phyloP scores from a whole-genome alignment of 208 protist species.

The Entamoeba invadens region DNA sequence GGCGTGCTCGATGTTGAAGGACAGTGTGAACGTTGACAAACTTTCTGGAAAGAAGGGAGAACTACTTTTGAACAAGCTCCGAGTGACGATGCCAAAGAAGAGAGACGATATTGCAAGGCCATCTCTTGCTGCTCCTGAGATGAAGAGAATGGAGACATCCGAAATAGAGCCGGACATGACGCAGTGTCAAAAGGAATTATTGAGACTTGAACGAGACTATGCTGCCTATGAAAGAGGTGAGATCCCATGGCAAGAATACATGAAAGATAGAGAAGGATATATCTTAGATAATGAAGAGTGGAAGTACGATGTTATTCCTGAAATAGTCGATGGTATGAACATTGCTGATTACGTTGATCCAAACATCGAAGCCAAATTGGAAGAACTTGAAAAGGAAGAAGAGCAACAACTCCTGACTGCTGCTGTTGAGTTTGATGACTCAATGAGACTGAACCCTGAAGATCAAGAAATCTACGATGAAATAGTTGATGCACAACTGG shows the following conservation, averaged over 20 bases:
- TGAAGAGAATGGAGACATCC: constrained; percentile 43
- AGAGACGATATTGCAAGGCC: constrained; percentile 45
- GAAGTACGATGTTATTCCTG: constrained; percentile 89
- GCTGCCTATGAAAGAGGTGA: constrained; percentile 70
- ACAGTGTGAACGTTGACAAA: constrained; percentile 59
- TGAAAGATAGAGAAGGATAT: constrained; percentile 35
- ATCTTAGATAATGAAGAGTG: constrained; percentile 72
- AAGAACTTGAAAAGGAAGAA: constrained; percentile 58
- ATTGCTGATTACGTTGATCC: constrained; percentile 95
- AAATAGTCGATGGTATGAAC: constrained; percentile 98
- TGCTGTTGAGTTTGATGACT: background rate
- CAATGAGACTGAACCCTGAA: background rate
- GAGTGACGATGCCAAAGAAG: constrained; percentile 32
- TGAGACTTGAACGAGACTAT: constrained; percentile 55
- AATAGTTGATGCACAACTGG: background rate
- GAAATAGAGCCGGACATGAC: constrained; percentile 53
- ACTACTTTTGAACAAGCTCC: constrained; percentile 56
- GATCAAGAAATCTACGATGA: background rate
- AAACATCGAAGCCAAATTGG: constrained; percentile 66
- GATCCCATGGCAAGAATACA: constrained; percentile 55
- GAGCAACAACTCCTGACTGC: constrained; percentile 43
- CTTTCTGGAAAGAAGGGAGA: constrained; percentile 50
- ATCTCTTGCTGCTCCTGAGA: constrained; percentile 9
- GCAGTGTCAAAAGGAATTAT: background rate
- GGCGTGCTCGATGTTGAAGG: constrained; percentile 78